Base-by-base conservation (phyloP, 345 rosid species). In the Euphorbia tirucalli region DNA sequence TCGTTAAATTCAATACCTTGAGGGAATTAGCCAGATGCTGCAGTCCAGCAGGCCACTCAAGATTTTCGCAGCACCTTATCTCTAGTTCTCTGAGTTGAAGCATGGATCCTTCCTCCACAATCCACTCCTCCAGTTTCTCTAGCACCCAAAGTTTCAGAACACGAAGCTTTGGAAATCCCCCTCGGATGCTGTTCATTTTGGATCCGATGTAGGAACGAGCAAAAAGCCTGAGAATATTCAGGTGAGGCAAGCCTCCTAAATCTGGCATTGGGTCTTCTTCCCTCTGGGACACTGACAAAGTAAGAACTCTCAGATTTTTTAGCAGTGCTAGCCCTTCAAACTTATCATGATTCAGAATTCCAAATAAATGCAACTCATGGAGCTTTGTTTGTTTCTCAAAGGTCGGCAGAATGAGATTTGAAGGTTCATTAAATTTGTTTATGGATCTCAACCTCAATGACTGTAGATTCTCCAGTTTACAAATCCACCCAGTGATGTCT, bases 131-230 rank as follows among this genome's bases (percentile, higher is more conserved):
- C 46, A 82, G 70, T 46, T 30, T 3, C 55, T 24, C 0, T 0
- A 85, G 82, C 84, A 61, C 68, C 86, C 88, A 85, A 65, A 85
- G 16, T 48, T 78, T 82, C 65, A 82, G 61, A 37, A 74, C 74
- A 14, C 65, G 75, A 54, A 82, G 86, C 31, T 61, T 5, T 4
- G 67, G 81, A 66, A 85, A 85, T 8, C 65, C 71, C 1, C 2
- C 44, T 0, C 0, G 3, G 5, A 14, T 5, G 24, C 80, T 80
- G 43, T 32, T 74, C 81, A 85, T 80, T 15, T 31, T 0, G 15
- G 18, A 4, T 43, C 86, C 84, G 8, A 16, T 1, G 46, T 74
- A 85, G 15, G 88, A 85, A 1, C 19, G 13, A 66, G 75, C 83
- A 46, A 76, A 35, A 8, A 85, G 88, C 58, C 81, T 78, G 15